These are phyloP conservation scores for Populus trichocarpa DNA, from an alignment of 441 rosid genomes.

Conservation along the genomic window DNA sequence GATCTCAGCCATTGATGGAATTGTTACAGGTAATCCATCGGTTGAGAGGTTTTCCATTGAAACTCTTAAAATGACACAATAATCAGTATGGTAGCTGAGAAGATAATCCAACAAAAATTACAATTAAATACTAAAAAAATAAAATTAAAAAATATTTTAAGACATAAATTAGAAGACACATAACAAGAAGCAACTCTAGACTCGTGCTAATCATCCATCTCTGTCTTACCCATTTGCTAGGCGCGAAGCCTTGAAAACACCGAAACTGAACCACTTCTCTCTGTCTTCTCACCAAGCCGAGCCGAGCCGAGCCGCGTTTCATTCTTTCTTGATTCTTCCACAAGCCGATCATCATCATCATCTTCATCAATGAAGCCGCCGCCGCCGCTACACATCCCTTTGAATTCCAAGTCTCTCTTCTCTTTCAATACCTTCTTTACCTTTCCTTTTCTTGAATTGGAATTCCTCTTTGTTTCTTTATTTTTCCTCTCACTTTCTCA, in stretches of 20 bases:
- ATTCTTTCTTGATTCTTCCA: not conserved
- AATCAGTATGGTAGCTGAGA: too few species aligned
- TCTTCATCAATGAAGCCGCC: constrained; percentile 23
- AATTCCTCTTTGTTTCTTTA: not conserved
- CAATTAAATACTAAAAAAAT: too few species aligned
- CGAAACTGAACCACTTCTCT: not conserved
- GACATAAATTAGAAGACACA: too few species aligned
- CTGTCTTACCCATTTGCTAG: not conserved
- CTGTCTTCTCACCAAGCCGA: not conserved
- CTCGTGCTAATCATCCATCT: too few species aligned
- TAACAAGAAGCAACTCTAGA: too few species aligned
- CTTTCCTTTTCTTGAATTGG: not conserved
- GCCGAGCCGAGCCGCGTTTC: not conserved
- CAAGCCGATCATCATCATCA: constrained; percentile 9
- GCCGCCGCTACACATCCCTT: constrained; percentile 1
- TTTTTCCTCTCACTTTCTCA: constrained; percentile 17
- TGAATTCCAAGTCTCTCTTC: constrained; percentile 14
- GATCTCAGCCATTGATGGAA: too few species aligned
- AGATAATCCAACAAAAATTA: too few species aligned
- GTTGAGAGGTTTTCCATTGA: too few species aligned
- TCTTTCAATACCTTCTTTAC: not conserved
- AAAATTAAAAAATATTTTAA: too few species aligned
- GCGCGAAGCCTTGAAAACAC: not conserved
- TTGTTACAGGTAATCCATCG: too few species aligned
- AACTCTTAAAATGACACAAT: too few species aligned